Base-by-base conservation (phyloP, 140 eudicot genomes). In the Flaveria floridana region DNA sequence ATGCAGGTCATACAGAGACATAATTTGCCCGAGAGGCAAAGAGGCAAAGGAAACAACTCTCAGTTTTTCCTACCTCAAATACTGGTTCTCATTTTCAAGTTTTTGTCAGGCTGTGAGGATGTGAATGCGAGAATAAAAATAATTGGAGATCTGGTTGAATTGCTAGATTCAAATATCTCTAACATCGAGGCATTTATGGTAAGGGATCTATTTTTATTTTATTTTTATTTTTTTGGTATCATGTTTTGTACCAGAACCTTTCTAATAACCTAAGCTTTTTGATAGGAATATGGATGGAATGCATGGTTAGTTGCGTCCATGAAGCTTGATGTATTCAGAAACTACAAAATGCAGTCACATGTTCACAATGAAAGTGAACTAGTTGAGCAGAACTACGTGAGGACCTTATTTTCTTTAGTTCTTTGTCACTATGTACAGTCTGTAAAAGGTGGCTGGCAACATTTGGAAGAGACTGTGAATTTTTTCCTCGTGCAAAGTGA, bases 371-470 rank as follows among this genome's bases (percentile, higher is more conserved):
- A 85, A 63, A 59, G 62, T 70, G 88, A 85, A 53, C 51, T 78
- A 68, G 77, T 71, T 55, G 99, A 95, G 83, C 95, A 85, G 78
- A 83, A 70, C 71, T 39, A 72, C 71, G 88, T 82, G 74, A 87
- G 86, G 83, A 83, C 74, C 23, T 73, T 95, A 65, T 95, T 84
- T 78, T 81, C 86, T 83, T 73, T 82, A 69, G 99, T 95, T 76
- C 99, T 91, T 75, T 82, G 81, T 80, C 93, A 95, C 79, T 87
- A 81, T 71, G 16, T 88, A 59, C 87, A 52, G 71, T 87, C 87
- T 12, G 80, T 89, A 46, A 95, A 87, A 88, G 96, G 99, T 76
- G 99, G 97, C 70, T 95, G 99, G 99, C 97, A 88, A 82, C 84
- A 85, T 68, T 79, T 95, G 71, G 99, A 95, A 79, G 99, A 95